These are phyloP conservation scores for Colletotrichum truncatum DNA, from an alignment of 2,329 filamentous ascomycete species.

Conservation along the genomic window DNA sequence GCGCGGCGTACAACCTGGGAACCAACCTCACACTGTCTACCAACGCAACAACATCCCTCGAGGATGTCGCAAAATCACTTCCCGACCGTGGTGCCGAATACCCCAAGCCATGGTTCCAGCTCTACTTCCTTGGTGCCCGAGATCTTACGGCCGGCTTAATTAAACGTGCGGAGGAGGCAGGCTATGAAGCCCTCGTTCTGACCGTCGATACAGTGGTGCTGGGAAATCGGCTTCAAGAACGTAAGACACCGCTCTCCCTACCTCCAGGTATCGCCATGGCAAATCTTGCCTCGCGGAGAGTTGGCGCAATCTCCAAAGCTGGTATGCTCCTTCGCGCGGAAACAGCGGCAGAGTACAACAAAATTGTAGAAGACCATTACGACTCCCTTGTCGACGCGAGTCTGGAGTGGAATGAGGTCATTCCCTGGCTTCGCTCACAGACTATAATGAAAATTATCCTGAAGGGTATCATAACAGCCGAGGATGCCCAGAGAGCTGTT, in stretches of 20 bases:
- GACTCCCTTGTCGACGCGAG: constrained; percentile 30
- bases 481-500: constrained; percentile 33
- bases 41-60: constrained; percentile 37
- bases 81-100: constrained; percentile 19
- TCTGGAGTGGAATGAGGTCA: constrained; percentile 35
- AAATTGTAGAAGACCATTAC: constrained; percentile 7
- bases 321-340: constrained; percentile 28
- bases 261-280: constrained; percentile 34
- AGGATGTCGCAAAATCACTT: constrained; percentile 36
- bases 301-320: constrained; percentile 28
- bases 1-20: constrained; percentile 34
- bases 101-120: constrained; percentile 35
- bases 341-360: constrained; percentile 24
- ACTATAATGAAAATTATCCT: constrained; percentile 37
- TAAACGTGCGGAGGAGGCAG: constrained; percentile 37
- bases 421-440: constrained; percentile 33
- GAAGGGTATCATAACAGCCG: constrained; percentile 33
- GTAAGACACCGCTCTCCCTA: constrained; percentile 35
- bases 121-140: constrained; percentile 34
- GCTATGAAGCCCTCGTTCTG: constrained; percentile 39
- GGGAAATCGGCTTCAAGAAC: constrained; percentile 40
- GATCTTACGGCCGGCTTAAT: constrained; percentile 35
- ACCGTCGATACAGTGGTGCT: constrained; percentile 41
- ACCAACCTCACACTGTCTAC: constrained; percentile 39
- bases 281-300: constrained; percentile 28